Percentiles rank a stretch among this genome's conserved stretches.
Evolutionary conservation across 225 moss, liverwort and hornwort species (phyloP).

Genomic region (Anthoceros angustus): DNA sequence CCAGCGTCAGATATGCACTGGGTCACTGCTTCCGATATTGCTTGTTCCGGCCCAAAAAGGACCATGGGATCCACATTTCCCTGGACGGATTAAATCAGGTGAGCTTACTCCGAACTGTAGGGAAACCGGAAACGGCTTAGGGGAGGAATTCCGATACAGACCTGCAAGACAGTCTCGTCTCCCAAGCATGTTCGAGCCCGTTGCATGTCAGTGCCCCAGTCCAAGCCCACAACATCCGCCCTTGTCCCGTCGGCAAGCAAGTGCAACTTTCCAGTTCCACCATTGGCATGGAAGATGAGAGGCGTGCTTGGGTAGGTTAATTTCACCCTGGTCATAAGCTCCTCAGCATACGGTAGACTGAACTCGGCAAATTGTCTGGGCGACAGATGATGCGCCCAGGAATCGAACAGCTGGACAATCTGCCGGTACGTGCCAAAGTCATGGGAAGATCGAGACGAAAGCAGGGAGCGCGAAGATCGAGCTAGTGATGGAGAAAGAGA

Average conservation of each 20-base stretch:
- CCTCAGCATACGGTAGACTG: slow-evolving; percentile 61
- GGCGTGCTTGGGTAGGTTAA: slow-evolving; percentile 42
- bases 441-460: background rate
- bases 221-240: slow-evolving; percentile 71
- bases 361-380: slow-evolving; percentile 63
- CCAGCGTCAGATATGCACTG: slow-evolving; percentile 53
- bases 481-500: background rate
- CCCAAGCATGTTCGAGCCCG: slow-evolving; percentile 56
- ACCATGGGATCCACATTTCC: slow-evolving; percentile 93
- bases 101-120: background rate
- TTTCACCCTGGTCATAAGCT: slow-evolving; percentile 46
- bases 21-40: slow-evolving; percentile 54
- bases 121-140: background rate
- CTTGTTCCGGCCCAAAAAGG: slow-evolving; percentile 62
- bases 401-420: slow-evolving; percentile 86
- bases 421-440: slow-evolving; percentile 7
- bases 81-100: slow-evolving; percentile 14
- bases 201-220: slow-evolving; percentile 66
- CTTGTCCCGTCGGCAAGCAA: slow-evolving; percentile 35
- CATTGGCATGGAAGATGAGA: slow-evolving; percentile 86
- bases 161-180: slow-evolving; percentile 32
- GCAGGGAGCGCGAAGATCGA: background rate
- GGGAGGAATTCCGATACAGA: background rate
- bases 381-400: slow-evolving; percentile 94
- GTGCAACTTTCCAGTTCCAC: slow-evolving; percentile 85